phyloP scores from a whole-genome alignment of 1,284 basidiomycete genomes.

The Ceratobasidium sp. region DNA sequence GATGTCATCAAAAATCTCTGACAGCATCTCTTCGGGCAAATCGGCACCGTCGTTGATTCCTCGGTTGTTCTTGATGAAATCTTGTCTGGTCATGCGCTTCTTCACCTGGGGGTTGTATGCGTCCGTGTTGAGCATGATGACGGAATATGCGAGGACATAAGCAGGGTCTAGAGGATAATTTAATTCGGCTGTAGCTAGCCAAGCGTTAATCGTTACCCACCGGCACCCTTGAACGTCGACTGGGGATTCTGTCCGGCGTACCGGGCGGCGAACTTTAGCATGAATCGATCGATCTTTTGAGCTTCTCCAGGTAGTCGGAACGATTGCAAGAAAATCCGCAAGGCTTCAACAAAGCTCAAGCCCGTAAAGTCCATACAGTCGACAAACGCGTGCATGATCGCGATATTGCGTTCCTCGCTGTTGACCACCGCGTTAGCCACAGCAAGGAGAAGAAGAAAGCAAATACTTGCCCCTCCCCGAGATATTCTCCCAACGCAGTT shows the following conservation, averaged over 20 bases:
- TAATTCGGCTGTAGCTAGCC: neutral
- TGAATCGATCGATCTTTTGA: constrained; percentile 98
- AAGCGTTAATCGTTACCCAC: constrained; percentile 45
- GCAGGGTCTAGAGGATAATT: constrained; percentile 73
- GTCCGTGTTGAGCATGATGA: constrained; percentile 95
- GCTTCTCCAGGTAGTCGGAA: constrained; percentile 96
- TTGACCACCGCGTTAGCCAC: constrained; percentile 44
- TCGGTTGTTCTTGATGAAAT: constrained; percentile 92
- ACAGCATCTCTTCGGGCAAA: constrained; percentile 85
- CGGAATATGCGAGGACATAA: constrained; percentile 93
- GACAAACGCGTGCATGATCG: constrained; percentile 96
- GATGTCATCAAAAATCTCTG: constrained; percentile 88
- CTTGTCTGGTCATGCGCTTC: constrained; percentile 88
- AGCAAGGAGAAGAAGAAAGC: constrained; percentile 9
- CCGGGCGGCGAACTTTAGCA: constrained; percentile 97
- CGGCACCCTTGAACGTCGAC: constrained; percentile 78
- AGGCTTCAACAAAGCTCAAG: constrained; percentile 84
- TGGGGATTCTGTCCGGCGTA: constrained; percentile 88
- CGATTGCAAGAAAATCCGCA: constrained; percentile 88
- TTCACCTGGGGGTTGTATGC: constrained; percentile 95
- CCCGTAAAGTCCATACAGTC: constrained; percentile 88
- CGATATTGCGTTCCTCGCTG: constrained; percentile 87
- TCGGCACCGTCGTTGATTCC: constrained; percentile 92
- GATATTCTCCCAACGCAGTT: constrained; percentile 96
- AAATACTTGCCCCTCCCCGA: constrained; percentile 89